A percentile compares a stretch with the other conserved stretches of the same genome.
Evolutionary conservation across 2,329 filamentous ascomycete genomes (phyloP).

Genomic region (Ascochyta viciae-villosae): DNA sequence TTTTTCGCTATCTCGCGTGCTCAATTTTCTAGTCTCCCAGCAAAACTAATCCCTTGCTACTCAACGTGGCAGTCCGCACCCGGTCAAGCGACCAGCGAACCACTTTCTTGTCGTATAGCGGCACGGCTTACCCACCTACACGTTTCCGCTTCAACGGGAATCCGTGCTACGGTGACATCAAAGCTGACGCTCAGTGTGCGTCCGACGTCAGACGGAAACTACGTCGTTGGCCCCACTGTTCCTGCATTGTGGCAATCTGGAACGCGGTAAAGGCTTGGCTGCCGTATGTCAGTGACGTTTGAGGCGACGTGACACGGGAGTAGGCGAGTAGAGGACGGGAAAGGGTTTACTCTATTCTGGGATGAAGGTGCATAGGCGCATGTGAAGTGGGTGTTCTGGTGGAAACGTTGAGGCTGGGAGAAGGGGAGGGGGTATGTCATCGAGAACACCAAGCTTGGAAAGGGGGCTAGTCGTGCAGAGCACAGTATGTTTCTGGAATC

Average conservation of each 20-base stretch:
- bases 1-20: conserved; percentile 6
- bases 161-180: conserved; percentile 5
- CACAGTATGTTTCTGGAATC: background rate
- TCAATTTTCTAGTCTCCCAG: background rate
- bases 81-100: background rate
- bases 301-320: conserved; percentile 8
- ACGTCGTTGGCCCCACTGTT: conserved; percentile 18
- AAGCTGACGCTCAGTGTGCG: background rate
- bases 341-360: background rate
- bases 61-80: background rate
- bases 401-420: background rate
- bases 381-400: background rate
- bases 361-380: background rate
- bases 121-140: background rate
- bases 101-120: background rate
- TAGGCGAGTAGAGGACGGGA: conserved; percentile 4
- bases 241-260: conserved; percentile 11
- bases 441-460: conserved; percentile 1
- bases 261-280: conserved; percentile 13
- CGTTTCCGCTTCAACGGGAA: background rate
- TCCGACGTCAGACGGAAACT: conserved; percentile 12
- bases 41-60: background rate
- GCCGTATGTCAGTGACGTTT: conserved; percentile 8
- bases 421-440: conserved; percentile 7
- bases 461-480: background rate